These are phyloP conservation scores for Zygosaccharomyces gambellarensis DNA, from an alignment of 805 yeast genomes.

Conservation along the genomic window DNA sequence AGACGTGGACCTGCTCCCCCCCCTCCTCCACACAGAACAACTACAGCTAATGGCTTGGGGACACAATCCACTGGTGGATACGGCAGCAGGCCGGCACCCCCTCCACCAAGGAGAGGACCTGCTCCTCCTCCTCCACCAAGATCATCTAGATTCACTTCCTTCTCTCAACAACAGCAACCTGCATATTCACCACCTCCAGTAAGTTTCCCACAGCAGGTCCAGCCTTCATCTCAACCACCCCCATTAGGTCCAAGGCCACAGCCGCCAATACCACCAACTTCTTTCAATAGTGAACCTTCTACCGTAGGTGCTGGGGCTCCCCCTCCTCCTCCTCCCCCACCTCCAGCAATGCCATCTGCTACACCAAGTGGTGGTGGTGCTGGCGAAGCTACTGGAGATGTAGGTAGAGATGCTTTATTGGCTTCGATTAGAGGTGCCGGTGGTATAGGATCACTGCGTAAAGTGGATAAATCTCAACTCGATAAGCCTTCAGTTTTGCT, in stretches of 20 bases:
- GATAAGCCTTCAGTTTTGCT: slow-evolving; percentile 72
- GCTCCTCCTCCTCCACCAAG: slow-evolving; percentile 32
- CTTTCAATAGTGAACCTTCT: slow-evolving; percentile 10
- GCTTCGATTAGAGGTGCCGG: slow-evolving; percentile 82
- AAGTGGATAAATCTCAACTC: slow-evolving; percentile 76
- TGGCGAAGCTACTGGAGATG: slow-evolving; percentile 40
- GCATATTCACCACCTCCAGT: slow-evolving; percentile 15
- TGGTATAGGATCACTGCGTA: slow-evolving; percentile 63
- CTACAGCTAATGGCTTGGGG: slow-evolving; percentile 6
- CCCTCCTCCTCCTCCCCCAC: slow-evolving; percentile 14
- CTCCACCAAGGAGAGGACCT: slow-evolving; percentile 32
- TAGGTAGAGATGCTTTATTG: slow-evolving; percentile 72
- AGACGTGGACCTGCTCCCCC: slow-evolving; percentile 25
- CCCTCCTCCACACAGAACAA: slow-evolving; percentile 21
- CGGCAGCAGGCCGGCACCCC: slow-evolving; percentile 20
- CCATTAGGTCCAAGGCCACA: slow-evolving; percentile 12
- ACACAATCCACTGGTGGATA: slow-evolving; percentile 11
- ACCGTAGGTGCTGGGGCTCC: slow-evolving; percentile 11
- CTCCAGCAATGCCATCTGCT: slow-evolving; percentile 9
- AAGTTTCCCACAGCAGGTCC: slow-evolving; percentile 16
- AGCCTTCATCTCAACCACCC: slow-evolving; percentile 21
- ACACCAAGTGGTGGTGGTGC: slow-evolving; percentile 14
- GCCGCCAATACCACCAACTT: slow-evolving; percentile 18
- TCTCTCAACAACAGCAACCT: slow-evolving; percentile 14
- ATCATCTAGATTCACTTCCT: slow-evolving; percentile 5